These are phyloP conservation scores for Venustampulla echinocandica DNA, from an alignment of 495 filamentous ascomycete species.

Conservation along the genomic window DNA sequence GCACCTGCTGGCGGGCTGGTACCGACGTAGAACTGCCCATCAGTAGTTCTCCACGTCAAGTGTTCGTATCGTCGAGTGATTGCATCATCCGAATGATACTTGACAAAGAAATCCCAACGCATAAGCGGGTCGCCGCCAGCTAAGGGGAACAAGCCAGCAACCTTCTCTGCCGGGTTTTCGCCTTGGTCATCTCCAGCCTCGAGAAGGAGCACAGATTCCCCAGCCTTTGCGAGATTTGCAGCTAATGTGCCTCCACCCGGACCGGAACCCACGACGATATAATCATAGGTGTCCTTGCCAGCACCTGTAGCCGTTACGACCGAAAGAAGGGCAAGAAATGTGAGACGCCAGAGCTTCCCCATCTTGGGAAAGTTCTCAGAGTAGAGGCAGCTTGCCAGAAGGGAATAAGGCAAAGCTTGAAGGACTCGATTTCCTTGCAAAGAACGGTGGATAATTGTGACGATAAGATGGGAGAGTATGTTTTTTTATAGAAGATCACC, in stretches of 20 bases:
- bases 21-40: slow-evolving; percentile 32
- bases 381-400: too few species aligned
- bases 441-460: too few species aligned
- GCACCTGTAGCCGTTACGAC: background rate
- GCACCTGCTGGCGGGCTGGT: slow-evolving; percentile 33
- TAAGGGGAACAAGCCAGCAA: slow-evolving; percentile 30
- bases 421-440: too few species aligned
- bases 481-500: too few species aligned
- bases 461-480: too few species aligned
- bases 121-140: slow-evolving; percentile 32
- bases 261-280: slow-evolving; percentile 57
- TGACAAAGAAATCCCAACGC: slow-evolving; percentile 42
- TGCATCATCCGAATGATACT: slow-evolving; percentile 33
- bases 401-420: too few species aligned
- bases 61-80: slow-evolving; percentile 32
- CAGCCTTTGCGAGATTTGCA: slow-evolving; percentile 49
- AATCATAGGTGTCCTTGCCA: slow-evolving; percentile 41
- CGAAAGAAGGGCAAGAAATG: background rate
- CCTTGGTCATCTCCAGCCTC: slow-evolving; percentile 58
- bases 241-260: slow-evolving; percentile 58
- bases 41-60: slow-evolving; percentile 34
- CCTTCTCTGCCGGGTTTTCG: slow-evolving; percentile 14
- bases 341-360: background rate
- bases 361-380: too few species aligned
- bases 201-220: slow-evolving; percentile 50